These are phyloP conservation scores for Beta lomatogona DNA, from an alignment of 179 eudicot genomes.

Conservation along the genomic window DNA sequence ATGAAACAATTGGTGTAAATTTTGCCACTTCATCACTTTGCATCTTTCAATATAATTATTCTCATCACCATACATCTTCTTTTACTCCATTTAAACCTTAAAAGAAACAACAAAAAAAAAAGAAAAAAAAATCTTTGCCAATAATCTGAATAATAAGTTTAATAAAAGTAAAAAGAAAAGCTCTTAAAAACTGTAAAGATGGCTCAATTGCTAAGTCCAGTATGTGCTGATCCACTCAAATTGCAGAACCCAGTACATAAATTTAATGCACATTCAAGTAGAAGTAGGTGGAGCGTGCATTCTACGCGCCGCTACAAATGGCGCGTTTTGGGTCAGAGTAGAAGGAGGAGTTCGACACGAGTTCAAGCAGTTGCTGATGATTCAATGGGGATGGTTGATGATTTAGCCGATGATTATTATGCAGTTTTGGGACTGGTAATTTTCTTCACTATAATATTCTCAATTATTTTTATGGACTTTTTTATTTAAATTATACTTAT, in stretches of 20 bases:
- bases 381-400: conserved; percentile 36
- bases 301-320: conserved; percentile 44
- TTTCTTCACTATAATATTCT: background rate
- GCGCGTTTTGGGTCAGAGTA: conserved; percentile 23
- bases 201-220: conserved; percentile 80
- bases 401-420: conserved; percentile 80
- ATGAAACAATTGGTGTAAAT: conserved; percentile 43
- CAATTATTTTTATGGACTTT: background rate
- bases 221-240: conserved; percentile 71
- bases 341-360: conserved; percentile 36
- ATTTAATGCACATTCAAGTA: conserved; percentile 25
- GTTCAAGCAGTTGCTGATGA: conserved; percentile 52
- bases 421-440: conserved; percentile 87
- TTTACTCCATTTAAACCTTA: background rate
- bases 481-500: background rate
- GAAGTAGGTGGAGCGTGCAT: conserved; percentile 38
- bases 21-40: conserved; percentile 53
- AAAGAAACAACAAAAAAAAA: background rate
- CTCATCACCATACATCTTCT: conserved; percentile 39
- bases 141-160: background rate
- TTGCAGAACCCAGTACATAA: conserved; percentile 54
- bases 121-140: background rate
- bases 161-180: background rate
- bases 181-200: conserved; percentile 23
- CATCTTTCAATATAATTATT: conserved; percentile 27